Base-by-base conservation (phyloP, 2,329 filamentous ascomycete species). In the Talaromyces amestolkiae region DNA sequence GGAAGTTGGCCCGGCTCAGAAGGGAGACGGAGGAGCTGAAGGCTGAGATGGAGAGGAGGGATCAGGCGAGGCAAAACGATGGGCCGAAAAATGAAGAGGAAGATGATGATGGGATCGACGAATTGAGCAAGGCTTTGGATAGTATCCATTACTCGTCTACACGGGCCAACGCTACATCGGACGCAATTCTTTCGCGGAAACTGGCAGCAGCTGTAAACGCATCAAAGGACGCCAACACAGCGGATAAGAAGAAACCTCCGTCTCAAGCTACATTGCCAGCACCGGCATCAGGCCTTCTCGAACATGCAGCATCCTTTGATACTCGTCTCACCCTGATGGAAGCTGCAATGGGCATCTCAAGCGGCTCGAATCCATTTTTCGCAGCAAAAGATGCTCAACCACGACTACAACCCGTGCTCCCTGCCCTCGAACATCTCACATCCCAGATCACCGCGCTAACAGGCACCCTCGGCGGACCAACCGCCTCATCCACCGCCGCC, bases 241-340 rank as follows among this genome's bases (percentile, higher is more conserved):
- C 24, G 8, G 31, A 33, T 2, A 53, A 53, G 24, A 63, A 37
- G 22, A 19, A 54, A 22, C 3, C 13, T 8, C 19, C 39, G n/a
- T 22, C 35, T 33, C 24, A 63, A 2, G 24, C 68, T 41, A 64
- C 68, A 61, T 64, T 69, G 15, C 49, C 68, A 24, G 51, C 74
- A 5, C 68, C 75, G 3, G 37, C 89, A 82, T 67, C 75, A 5
- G 53, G 84, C 78, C 59, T 91, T 31, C 83, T 97, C 41, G 87
- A 89, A 39, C 91, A 93, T 76, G 90, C 92, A 7, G 91, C 93
- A 27, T 91, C 95, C 68, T 97, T 99, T 72, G 94, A 98, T 74
- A 85, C 87, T 35, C 87, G 95, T 5, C 86, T 99, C 22, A 82
- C 89, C 2, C 81, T 90, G 35, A 82, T 99, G 58, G 95, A 99